Conservation (phyloP, 2,329 filamentous ascomycete species). For the Huntiella bhutanensis region DNA sequence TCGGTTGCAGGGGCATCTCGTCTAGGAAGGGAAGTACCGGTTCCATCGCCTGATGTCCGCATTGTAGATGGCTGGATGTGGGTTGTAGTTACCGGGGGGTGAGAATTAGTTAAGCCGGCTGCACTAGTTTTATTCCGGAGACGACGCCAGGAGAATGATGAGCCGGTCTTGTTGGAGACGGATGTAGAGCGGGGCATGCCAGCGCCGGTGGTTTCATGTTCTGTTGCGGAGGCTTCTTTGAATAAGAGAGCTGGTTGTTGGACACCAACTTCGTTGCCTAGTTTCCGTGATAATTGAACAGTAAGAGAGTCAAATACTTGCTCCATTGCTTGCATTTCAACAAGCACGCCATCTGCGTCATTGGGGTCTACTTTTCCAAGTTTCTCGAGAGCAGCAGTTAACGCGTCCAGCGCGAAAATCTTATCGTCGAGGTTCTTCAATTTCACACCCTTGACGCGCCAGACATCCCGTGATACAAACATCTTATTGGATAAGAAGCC, state of each 20-base stretch:
- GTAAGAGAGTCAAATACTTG: constrained; percentile 74
- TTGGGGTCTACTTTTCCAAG: constrained; percentile 68
- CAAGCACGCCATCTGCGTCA: constrained; percentile 78
- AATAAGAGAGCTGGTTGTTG: constrained; percentile 56
- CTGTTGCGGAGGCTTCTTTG: constrained; percentile 40
- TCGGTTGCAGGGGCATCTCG: constrained; percentile 36
- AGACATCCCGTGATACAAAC: constrained; percentile 82
- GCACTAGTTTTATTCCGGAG: constrained; percentile 76
- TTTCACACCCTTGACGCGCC: constrained; percentile 86
- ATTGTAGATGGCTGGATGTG: constrained; percentile 16
- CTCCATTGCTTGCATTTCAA: constrained; percentile 87
- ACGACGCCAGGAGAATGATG: constrained; percentile 71
- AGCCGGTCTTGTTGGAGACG: constrained; percentile 42
- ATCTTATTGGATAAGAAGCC: constrained; percentile 83
- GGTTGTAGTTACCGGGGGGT: constrained; percentile 16
- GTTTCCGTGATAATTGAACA: constrained; percentile 53
- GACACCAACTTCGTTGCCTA: constrained; percentile 84
- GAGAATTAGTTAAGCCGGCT: constrained; percentile 34
- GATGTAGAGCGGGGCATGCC: constrained; percentile 36
- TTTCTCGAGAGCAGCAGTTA: constrained; percentile 76
- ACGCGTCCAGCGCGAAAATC: constrained; percentile 71
- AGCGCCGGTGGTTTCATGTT: constrained; percentile 25
- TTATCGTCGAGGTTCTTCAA: constrained; percentile 86
- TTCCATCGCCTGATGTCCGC: constrained; percentile 1
- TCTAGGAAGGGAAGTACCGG: not conserved